Evolutionary conservation across 345 rosid genomes (phyloP).

Genomic region (Microthlaspi erraticum): DNA sequence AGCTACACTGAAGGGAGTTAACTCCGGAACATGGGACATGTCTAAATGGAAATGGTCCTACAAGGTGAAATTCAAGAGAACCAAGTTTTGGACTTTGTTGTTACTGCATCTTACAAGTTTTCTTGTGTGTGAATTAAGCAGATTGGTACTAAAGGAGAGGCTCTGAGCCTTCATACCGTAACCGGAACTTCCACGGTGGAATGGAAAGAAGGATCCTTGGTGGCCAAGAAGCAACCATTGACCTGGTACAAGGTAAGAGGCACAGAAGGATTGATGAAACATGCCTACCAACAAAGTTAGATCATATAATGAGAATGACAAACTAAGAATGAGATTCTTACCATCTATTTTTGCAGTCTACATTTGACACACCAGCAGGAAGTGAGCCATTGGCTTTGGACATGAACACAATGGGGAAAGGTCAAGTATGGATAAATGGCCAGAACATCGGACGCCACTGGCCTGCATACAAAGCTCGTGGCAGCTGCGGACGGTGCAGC

Average conservation of each 20-base stretch:
- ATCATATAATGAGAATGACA: neutral
- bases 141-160: slow-evolving; percentile 88
- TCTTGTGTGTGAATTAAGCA: slow-evolving; percentile 24
- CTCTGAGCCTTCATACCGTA: slow-evolving; percentile 54
- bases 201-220: slow-evolving; percentile 58
- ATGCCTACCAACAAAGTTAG: slow-evolving; percentile 16
- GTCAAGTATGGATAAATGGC: slow-evolving; percentile 46
- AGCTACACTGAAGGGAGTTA: slow-evolving; percentile 67
- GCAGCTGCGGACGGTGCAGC: slow-evolving; percentile 30
- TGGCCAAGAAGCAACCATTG: slow-evolving; percentile 54
- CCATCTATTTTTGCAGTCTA: slow-evolving; percentile 40
- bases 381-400: slow-evolving; percentile 46
- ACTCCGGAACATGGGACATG: slow-evolving; percentile 65
- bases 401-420: slow-evolving; percentile 50
- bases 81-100: neutral
- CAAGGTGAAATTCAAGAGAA: slow-evolving; percentile 56
- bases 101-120: neutral
- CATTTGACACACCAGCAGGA: slow-evolving; percentile 35
- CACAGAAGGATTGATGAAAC: neutral
- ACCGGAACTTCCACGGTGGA: slow-evolving; percentile 50
- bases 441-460: slow-evolving; percentile 46
- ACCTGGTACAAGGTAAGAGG: slow-evolving; percentile 84
- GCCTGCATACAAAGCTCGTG: slow-evolving; percentile 43
- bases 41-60: slow-evolving; percentile 86
- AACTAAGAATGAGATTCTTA: neutral